phyloP scores from a whole-genome alignment of 2,329 filamentous ascomycete genomes.

The Trichophaea hybrida region DNA sequence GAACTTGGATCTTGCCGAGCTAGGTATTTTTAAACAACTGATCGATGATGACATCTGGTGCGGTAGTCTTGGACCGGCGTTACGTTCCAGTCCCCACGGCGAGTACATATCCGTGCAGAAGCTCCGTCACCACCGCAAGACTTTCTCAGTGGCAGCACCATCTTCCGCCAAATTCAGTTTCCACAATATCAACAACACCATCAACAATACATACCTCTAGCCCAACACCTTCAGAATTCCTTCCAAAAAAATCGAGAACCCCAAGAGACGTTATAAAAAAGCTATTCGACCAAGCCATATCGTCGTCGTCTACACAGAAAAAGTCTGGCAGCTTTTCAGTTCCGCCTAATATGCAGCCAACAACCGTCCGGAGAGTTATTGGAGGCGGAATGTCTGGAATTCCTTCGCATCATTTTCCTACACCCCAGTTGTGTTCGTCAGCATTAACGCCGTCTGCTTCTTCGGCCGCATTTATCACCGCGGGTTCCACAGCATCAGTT shows the following conservation, averaged over 20 bases:
- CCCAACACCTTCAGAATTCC: neutral
- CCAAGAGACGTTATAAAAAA: conserved; percentile 22
- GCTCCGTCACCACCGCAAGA: neutral
- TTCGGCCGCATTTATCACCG: conserved; percentile 2
- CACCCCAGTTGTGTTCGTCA: neutral
- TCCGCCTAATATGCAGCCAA: conserved; percentile 4
- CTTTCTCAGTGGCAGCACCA: neutral
- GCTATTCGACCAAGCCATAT: conserved; percentile 25
- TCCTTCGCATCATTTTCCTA: conserved; percentile 21
- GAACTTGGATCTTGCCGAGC: too few species aligned
- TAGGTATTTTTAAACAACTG: too few species aligned
- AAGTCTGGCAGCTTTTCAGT: neutral
- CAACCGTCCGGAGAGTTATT: conserved; percentile 18
- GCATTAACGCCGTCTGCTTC: neutral
- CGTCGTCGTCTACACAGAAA: conserved; percentile 15
- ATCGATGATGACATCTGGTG: neutral
- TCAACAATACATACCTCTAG: neutral
- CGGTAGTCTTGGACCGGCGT: neutral
- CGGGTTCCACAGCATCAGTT: conserved; percentile 12
- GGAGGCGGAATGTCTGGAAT: conserved; percentile 26
- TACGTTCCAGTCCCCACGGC: neutral
- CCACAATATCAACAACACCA: neutral
- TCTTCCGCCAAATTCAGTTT: neutral
- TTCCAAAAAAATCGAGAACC: neutral
- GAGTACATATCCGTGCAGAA: neutral